A percentile compares a stretch with the other conserved stretches of the same genome.
phyloP scores from a whole-genome alignment of 208 protist species.

The Leishmania turanica region DNA sequence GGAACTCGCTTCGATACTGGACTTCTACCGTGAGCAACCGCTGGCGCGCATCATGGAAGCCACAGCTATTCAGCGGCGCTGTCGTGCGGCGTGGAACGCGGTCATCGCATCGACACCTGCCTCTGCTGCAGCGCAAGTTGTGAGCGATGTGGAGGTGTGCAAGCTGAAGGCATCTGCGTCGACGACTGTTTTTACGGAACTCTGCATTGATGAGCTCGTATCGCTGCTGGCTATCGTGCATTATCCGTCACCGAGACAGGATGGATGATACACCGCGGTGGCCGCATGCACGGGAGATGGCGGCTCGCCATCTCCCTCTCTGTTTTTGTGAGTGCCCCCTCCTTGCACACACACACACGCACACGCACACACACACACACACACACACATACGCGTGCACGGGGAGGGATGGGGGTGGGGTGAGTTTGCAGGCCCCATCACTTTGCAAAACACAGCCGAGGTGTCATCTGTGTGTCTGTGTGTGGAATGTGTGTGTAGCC shows the following conservation, averaged over 20 bases:
- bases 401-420: no score
- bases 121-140: not conserved
- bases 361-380: no score
- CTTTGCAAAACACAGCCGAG: not conserved
- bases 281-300: not conserved
- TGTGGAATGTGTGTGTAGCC: conserved; percentile 1
- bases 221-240: conserved; percentile 18
- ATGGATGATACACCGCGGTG: not conserved
- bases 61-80: conserved; percentile 22
- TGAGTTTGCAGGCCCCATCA: not conserved
- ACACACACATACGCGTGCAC: no score
- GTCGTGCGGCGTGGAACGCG: conserved; percentile 17
- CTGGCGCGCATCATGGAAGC: conserved; percentile 29
- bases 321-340: not conserved
- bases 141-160: not conserved
- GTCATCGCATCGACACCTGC: not conserved
- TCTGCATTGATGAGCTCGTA: conserved; percentile 43
- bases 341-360: no score
- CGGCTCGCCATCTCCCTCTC: not conserved
- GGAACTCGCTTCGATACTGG: conserved; percentile 10
- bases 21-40: conserved; percentile 37
- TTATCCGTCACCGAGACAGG: not conserved
- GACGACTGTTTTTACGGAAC: conserved; percentile 24
- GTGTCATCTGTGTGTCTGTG: not conserved
- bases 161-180: conserved; percentile 19